Base-by-base conservation (phyloP, 2,329 filamentous ascomycete genomes). In the Metarhizium brunneum region DNA sequence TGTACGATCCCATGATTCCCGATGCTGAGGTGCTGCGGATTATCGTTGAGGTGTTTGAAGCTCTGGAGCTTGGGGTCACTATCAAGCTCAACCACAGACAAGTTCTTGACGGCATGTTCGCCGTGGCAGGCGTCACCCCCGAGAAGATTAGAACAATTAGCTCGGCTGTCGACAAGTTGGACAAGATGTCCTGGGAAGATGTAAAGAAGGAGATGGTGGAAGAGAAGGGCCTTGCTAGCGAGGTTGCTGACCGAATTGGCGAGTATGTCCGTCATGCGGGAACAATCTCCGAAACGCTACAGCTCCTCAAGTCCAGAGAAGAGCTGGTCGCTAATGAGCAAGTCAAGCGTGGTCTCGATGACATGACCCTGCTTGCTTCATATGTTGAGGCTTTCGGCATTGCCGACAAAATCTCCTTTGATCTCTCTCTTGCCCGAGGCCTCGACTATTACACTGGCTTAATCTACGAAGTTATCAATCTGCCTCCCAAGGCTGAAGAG, bases 81-180 rank as follows among this genome's bases (percentile, higher is more conserved):
- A 94, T 96, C 74, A 96, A 96, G 67, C 79, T 96, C 67, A 97
- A 96, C 75, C 90, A 96, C 82, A 82, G 92, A 63, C 92, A 95
- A 73, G 92, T 96, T 51, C 79, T 97, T 16, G 92, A 96, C 65
- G 92, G 92, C 56, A 82, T 96, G 62, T 96, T 97, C 72, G 82
- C 90, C 68, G 89, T 96, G 32, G 92, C 89, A 64, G 92, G 92
- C 60, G 92, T 97, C 14, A 90, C 92, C 2, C 76, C 82, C 57
- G 87, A 95, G 56, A 92, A 95, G 77, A 88, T 95, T 62, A 83
- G 92, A 55, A 84, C 88, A 35, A 96, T 96, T 66, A 94, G 88
- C 43, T 94, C 88, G 29, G 92, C 92, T 2, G 92, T 97, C 50
- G 92, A 97, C 76, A 97, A 97, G 77, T 78, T 97, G 54, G 92